Percentiles rank a stretch among this genome's conserved stretches.
phyloP scores from a whole-genome alignment of 352 stramenopile genomes.

The Pythium sp. region DNA sequence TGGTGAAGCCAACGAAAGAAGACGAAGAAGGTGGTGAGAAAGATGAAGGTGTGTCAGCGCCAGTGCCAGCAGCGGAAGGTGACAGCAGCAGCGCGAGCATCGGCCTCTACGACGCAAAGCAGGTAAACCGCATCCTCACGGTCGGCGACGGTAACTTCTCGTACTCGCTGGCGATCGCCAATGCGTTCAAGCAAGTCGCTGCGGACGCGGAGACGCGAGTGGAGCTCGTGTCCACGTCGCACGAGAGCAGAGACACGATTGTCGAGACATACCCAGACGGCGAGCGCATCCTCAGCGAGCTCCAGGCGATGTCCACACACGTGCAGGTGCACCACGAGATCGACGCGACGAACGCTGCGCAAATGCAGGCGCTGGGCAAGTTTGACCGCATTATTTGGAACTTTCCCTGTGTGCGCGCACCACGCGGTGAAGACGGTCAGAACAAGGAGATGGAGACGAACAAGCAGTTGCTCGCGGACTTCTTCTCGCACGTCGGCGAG shows the following conservation, averaged over 20 bases:
- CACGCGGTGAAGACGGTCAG: constrained; percentile 93
- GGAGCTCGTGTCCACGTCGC: constrained; percentile 89
- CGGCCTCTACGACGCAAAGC: constrained; percentile 55
- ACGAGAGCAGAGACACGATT: constrained; percentile 87
- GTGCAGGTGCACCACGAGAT: constrained; percentile 84
- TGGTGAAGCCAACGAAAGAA: constrained; percentile 15
- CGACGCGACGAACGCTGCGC: constrained; percentile 85
- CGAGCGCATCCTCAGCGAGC: constrained; percentile 68
- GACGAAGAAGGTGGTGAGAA: not conserved
- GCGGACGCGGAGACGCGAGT: constrained; percentile 17
- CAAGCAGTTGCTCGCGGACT: constrained; percentile 88
- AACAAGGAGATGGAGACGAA: constrained; percentile 95
- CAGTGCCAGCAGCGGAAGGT: not conserved
- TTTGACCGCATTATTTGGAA: constrained; percentile 97
- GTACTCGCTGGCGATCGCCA: constrained; percentile 90
- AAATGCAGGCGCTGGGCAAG: constrained; percentile 58
- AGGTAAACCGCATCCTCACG: constrained; percentile 73
- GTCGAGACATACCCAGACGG: constrained; percentile 89
- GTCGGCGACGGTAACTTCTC: constrained; percentile 97
- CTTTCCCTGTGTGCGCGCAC: constrained; percentile 93
- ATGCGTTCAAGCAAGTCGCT: constrained; percentile 32
- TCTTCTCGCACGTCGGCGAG: constrained; percentile 71
- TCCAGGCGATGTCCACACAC: constrained; percentile 50
- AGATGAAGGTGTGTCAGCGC: constrained; percentile 9
- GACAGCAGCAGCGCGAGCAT: constrained; percentile 19